phyloP scores from a whole-genome alignment of 2,329 filamentous ascomycete genomes.

The Claviceps humidiphila region DNA sequence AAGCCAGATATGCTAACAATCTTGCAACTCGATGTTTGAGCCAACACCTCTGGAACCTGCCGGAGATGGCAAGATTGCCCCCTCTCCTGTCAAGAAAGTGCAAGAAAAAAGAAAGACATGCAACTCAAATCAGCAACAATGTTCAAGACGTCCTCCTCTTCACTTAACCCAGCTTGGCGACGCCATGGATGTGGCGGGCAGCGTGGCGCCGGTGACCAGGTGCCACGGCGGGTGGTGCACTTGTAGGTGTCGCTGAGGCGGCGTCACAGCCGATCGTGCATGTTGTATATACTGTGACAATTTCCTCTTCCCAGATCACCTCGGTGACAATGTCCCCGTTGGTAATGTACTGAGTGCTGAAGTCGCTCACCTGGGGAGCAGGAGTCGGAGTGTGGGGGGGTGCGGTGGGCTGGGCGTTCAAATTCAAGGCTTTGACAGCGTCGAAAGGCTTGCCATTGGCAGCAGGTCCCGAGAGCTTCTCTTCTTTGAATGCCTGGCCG shows the following conservation, averaged over 20 bases:
- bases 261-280: conserved; percentile 25
- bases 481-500: conserved; percentile 30
- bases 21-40: conserved; percentile 16
- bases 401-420: conserved; percentile 5
- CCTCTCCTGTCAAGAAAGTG: conserved; percentile 3
- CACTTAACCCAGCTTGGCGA: conserved; percentile 15
- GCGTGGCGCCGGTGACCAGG: conserved; percentile 15
- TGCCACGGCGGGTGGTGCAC: conserved; percentile 8
- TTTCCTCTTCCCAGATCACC: conserved; percentile 43
- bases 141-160: conserved; percentile 7
- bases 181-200: conserved; percentile 27
- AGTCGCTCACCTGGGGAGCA: conserved; percentile 19
- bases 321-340: conserved; percentile 37
- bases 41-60: conserved; percentile 22
- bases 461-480: neutral
- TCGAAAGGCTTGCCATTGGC: neutral
- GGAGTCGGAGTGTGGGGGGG: conserved; percentile 7
- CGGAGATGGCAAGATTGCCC: conserved; percentile 16
- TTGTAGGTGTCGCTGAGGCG: neutral
- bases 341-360: conserved; percentile 41
- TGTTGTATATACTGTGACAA: conserved; percentile 38
- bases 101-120: neutral
- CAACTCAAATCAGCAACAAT: conserved; percentile 6
- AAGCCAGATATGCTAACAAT: conserved; percentile 23
- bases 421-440: neutral